These are phyloP conservation scores for Aquilaria malaccensis DNA, from an alignment of 345 rosid species.

Conservation along the genomic window DNA sequence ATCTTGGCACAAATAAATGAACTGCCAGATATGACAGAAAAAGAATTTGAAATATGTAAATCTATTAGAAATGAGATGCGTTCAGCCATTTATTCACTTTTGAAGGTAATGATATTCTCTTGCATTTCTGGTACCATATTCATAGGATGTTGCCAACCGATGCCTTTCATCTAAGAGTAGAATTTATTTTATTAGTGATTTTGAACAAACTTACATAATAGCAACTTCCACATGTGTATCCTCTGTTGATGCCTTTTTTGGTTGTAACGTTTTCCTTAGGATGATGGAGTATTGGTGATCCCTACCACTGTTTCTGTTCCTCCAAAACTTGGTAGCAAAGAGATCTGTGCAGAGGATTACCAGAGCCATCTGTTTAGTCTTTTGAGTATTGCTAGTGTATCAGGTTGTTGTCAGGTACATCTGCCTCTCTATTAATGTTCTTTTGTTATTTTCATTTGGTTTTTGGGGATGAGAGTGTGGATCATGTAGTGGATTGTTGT, in stretches of 20 bases:
- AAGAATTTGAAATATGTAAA: constrained; percentile 58
- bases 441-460: background rate
- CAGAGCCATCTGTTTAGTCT: constrained; percentile 48
- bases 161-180: background rate
- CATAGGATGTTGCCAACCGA: background rate
- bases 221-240: constrained; percentile 1
- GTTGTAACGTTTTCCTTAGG: constrained; percentile 32
- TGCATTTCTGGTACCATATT: background rate
- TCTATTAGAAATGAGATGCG: constrained; percentile 71
- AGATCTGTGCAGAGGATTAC: constrained; percentile 65
- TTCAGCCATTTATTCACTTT: constrained; percentile 56
- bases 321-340: constrained; percentile 84
- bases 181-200: background rate
- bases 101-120: constrained; percentile 50
- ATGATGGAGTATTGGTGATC: constrained; percentile 81
- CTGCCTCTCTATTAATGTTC: constrained; percentile 8
- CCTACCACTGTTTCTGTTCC: constrained; percentile 76
- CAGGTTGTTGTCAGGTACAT: constrained; percentile 95
- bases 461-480: background rate
- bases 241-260: constrained; percentile 6
- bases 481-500: background rate
- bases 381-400: constrained; percentile 81
- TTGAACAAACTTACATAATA: background rate
- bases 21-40: constrained; percentile 28
- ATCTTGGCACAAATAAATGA: constrained; percentile 44